Conservation (phyloP, 2,329 filamentous ascomycete species). For the Aspergillus costaricaensis region DNA sequence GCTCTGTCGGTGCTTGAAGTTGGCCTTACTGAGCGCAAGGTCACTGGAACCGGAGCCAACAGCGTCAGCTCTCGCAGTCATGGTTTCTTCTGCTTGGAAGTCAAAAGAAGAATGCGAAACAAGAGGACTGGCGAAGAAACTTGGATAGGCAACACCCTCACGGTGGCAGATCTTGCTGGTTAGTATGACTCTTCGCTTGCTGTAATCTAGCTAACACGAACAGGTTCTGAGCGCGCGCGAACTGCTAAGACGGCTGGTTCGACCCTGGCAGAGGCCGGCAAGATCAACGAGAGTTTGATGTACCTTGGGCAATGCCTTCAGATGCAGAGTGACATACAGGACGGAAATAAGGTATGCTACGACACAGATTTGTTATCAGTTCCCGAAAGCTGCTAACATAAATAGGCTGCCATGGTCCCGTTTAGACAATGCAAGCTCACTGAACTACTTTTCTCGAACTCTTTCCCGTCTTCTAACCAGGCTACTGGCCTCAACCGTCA, state of each 20-base stretch:
- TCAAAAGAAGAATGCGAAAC: constrained; percentile 71
- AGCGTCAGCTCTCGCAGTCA: constrained; percentile 90
- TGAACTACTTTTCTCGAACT: constrained; percentile 85
- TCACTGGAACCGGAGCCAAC: constrained; percentile 90
- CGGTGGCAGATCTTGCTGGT: constrained; percentile 88
- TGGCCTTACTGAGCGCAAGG: constrained; percentile 80
- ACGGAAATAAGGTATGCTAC: constrained; percentile 67
- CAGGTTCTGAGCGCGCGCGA: constrained; percentile 80
- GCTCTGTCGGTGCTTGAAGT: constrained; percentile 88
- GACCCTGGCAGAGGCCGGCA: constrained; percentile 90
- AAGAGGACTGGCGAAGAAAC: constrained; percentile 55
- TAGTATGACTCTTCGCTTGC: constrained; percentile 21
- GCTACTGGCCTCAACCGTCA: constrained; percentile 55
- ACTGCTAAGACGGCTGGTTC: constrained; percentile 93
- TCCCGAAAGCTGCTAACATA: constrained; percentile 15
- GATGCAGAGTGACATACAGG: constrained; percentile 81
- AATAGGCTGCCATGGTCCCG: constrained; percentile 70
- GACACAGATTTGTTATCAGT: background rate
- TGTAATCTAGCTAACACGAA: constrained; percentile 16
- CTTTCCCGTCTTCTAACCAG: constrained; percentile 66
- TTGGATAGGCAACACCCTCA: constrained; percentile 79
- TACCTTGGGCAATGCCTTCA: constrained; percentile 96
- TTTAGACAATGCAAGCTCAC: constrained; percentile 85
- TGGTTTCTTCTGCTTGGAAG: constrained; percentile 92
- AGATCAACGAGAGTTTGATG: constrained; percentile 98